Evolutionary conservation across 2,329 filamentous ascomycete species (phyloP).

Genomic region (Cladosporium sp.): DNA sequence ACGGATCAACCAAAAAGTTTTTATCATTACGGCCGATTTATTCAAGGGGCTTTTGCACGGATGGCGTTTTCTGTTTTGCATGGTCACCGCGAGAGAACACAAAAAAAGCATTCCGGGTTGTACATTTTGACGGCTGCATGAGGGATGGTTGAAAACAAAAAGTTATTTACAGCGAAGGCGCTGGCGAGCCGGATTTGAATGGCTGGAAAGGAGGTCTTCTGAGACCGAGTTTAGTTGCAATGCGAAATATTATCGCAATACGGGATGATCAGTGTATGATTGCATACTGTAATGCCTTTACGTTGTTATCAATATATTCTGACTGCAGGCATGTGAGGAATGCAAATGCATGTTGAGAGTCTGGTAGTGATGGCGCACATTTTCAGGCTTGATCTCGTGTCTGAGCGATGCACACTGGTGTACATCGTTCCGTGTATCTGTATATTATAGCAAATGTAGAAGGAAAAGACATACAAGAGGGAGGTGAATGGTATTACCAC

Average conservation of each 20-base stretch:
- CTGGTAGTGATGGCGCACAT: neutral
- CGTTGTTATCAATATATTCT: neutral
- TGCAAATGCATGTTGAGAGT: neutral
- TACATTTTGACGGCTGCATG: constrained; percentile 10
- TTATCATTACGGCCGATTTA: neutral
- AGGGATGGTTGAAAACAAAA: constrained; percentile 4
- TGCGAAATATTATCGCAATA: neutral
- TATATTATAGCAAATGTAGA: neutral
- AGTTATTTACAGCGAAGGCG: constrained; percentile 15
- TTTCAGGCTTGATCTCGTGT: neutral
- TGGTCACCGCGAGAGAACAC: neutral
- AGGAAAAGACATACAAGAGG: neutral
- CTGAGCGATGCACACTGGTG: neutral
- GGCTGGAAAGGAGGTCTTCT: neutral
- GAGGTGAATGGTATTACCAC: neutral
- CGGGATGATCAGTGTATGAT: neutral
- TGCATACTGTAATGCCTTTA: neutral
- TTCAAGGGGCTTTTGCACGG: neutral
- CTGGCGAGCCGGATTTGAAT: neutral
- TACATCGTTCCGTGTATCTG: neutral
- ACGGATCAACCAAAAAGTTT: constrained; percentile 7
- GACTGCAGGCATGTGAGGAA: neutral
- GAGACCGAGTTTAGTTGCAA: neutral
- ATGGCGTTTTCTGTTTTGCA: constrained; percentile 10
- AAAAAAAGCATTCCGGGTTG: constrained; percentile 14